Base-by-base conservation (phyloP, 2,329 filamentous ascomycete genomes). In the Epichloe sibirici region DNA sequence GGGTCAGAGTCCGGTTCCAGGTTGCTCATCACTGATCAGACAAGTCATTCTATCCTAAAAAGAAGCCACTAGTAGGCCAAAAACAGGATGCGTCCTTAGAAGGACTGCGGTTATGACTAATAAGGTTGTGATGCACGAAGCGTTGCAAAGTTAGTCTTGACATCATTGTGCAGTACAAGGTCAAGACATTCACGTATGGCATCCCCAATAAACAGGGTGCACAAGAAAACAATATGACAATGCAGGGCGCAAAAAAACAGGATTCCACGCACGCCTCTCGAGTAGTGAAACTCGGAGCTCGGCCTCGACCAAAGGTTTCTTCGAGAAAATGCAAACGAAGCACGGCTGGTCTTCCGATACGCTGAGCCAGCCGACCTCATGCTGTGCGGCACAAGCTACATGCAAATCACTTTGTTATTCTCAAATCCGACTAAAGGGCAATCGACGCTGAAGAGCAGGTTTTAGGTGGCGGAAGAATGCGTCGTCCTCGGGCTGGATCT, bases 401-500 rank as follows among this genome's bases (percentile, higher is more conserved):
- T 38, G 17, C 45, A 25, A 37, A 47, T 15, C 34, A 47, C 31
- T 31, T 17, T 13, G 37, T 23, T 3, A 11, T 38, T 23, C n/a
- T 43, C 43, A 46, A 11, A 51, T 34, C 9, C 43, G 17, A 37
- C 39, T 15, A 51, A 67, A 66, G 3, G 66, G 63, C 5, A 68
- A 54, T 34, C 57, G 51, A 31, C 60, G 57, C 13, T 55, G 59
- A 28, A 67, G 56, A 8, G 57, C 58, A 6, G 52, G 45, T n/a
- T 48, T 51, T 38, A 68, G 57, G 3, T 56, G 45, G 2, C 51
- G 52, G 17, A 60, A 61, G 5, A 56, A 54, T 23, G 54, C 56
- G 39, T 65, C 62, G 4, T 64, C 60, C 2, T 51, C 54, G 7
- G 56, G 57, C 11, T 48, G 57, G 42, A 68, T 53, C 37, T 62